Conservation (phyloP, 441 rosid genomes). For the Eruca vesicaria region DNA sequence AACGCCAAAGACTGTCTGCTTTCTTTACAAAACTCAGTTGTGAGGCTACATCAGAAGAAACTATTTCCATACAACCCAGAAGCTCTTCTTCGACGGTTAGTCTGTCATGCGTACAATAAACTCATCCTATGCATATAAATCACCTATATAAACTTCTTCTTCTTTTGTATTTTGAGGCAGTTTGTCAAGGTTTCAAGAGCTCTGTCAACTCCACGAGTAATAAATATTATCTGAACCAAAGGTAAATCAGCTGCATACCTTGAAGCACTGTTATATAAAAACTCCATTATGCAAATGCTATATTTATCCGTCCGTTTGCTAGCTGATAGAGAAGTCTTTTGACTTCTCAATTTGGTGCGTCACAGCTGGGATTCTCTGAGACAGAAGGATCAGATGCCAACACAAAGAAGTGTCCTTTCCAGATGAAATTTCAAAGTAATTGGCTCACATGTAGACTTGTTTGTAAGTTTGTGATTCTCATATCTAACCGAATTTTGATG, state of each 20-base stretch:
- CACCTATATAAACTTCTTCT: not conserved
- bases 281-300: not conserved
- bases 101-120: not conserved
- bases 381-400: slow-evolving; percentile 25
- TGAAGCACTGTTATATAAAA: not conserved
- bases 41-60: slow-evolving; percentile 66
- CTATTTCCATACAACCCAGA: slow-evolving; percentile 83
- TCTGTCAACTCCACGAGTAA: slow-evolving; percentile 26
- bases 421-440: slow-evolving; percentile 1
- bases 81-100: slow-evolving; percentile 78
- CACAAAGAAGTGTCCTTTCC: slow-evolving; percentile 8
- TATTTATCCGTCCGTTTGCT: not conserved
- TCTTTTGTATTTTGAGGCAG: slow-evolving; percentile 9
- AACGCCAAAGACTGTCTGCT: slow-evolving; percentile 72
- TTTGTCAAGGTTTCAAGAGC: slow-evolving; percentile 35
- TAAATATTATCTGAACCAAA: not conserved
- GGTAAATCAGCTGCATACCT: slow-evolving; percentile 14
- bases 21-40: slow-evolving; percentile 61
- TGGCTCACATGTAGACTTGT: not conserved
- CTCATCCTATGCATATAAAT: not conserved
- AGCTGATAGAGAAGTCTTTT: slow-evolving; percentile 15
- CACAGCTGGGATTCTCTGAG: slow-evolving; percentile 21
- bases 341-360: not conserved
- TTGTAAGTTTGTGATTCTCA: slow-evolving; percentile 22
- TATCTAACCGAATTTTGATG: slow-evolving; percentile 12